Evolutionary conservation across 306 rosid genomes (phyloP).

Genomic region (Prunus davidiana): DNA sequence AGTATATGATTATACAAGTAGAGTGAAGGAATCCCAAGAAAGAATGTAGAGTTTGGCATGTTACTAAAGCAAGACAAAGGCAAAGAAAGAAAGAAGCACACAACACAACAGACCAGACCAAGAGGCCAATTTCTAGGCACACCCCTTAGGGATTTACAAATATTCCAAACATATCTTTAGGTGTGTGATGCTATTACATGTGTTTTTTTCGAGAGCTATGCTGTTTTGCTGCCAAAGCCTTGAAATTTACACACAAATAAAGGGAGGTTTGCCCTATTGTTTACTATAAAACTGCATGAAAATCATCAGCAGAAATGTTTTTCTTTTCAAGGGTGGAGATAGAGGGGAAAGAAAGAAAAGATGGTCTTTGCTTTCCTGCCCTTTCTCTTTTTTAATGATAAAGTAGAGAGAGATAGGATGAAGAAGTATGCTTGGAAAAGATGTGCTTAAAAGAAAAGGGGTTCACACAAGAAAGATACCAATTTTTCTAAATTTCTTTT

Average conservation of each 20-base stretch:
- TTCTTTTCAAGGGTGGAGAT: conserved; percentile 43
- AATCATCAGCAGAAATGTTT: conserved; percentile 48
- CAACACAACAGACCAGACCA: conserved; percentile 8
- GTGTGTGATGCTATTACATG: neutral
- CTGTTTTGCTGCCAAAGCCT: conserved; percentile 16
- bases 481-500: conserved; percentile 20
- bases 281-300: conserved; percentile 56
- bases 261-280: conserved; percentile 19
- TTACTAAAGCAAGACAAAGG: conserved; percentile 68
- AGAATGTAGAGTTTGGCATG: conserved; percentile 80
- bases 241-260: conserved; percentile 45
- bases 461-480: conserved; percentile 42
- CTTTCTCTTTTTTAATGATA: conserved; percentile 46
- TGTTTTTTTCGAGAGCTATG: neutral
- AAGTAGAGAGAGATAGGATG: conserved; percentile 42
- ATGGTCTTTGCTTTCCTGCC: conserved; percentile 49
- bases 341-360: conserved; percentile 41
- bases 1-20: conserved; percentile 32
- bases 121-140: conserved; percentile 39
- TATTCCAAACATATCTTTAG: conserved; percentile 37
- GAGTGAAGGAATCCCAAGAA: conserved; percentile 80
- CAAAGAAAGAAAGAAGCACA: conserved; percentile 35
- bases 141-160: conserved; percentile 70
- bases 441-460: conserved; percentile 34
- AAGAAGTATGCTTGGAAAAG: conserved; percentile 45